Percentiles rank a stretch among this genome's conserved stretches.
phyloP scores from a whole-genome alignment of 225 moss, liverwort and hornwort species.

The Antitrichia curtipendula region DNA sequence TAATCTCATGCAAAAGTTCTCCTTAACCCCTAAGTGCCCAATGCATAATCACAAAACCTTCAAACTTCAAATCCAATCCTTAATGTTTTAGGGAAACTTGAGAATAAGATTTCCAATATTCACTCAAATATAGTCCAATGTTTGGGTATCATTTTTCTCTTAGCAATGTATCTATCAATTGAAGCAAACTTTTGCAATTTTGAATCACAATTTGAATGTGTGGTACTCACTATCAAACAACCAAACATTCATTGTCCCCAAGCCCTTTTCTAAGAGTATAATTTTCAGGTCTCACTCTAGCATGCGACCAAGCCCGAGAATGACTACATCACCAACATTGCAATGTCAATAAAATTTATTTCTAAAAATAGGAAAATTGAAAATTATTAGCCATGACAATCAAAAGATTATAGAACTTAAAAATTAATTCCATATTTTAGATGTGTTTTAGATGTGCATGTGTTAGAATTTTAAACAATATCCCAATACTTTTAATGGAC shows the following conservation, averaged over 20 bases:
- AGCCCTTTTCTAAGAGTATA: not conserved
- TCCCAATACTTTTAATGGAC: fast-evolving
- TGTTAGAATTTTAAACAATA: not conserved
- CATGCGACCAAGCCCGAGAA: not conserved
- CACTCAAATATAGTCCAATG: not conserved
- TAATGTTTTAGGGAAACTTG: not conserved
- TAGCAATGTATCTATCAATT: not conserved
- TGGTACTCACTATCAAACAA: not conserved
- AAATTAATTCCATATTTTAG: not conserved
- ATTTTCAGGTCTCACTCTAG: not conserved
- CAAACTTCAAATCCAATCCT: not conserved
- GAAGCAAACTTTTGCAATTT: not conserved
- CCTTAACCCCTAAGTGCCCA: too few species aligned
- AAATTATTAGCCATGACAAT: not conserved
- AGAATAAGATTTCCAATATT: not conserved
- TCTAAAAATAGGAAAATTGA: fast-evolving
- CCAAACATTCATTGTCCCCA: not conserved
- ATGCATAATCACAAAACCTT: too few species aligned
- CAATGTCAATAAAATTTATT: too few species aligned
- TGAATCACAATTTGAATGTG: not conserved
- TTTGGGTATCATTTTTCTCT: not conserved
- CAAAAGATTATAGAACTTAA: not conserved
- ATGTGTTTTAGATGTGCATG: not conserved
- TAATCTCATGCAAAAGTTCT: too few species aligned
- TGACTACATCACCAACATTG: not conserved